phyloP scores from a whole-genome alignment of 1,284 basidiomycete species.

The Ganoderma multipileum region DNA sequence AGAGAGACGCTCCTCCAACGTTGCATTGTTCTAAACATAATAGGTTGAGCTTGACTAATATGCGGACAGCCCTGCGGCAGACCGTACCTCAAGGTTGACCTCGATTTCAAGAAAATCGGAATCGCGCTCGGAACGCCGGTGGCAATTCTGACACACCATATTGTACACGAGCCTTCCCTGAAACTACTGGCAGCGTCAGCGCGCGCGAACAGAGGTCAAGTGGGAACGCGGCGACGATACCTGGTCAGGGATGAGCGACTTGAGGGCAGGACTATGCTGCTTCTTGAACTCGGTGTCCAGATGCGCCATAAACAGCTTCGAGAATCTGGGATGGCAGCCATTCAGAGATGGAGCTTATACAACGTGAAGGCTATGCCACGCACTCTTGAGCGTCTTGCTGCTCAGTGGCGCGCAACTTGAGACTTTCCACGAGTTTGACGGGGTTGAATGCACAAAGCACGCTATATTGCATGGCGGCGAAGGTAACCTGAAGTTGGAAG shows the following conservation, averaged over 20 bases:
- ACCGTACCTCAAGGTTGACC: constrained; percentile 74
- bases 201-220: neutral
- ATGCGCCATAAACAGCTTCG: constrained; percentile 91
- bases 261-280: constrained; percentile 65
- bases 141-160: constrained; percentile 78
- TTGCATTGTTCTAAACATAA: constrained; percentile 63
- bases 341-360: constrained; percentile 11
- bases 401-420: constrained; percentile 79
- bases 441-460: constrained; percentile 81
- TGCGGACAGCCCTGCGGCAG: constrained; percentile 3
- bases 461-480: constrained; percentile 83
- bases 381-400: constrained; percentile 97
- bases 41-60: neutral
- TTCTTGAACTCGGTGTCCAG: constrained; percentile 86
- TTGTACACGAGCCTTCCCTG: constrained; percentile 84
- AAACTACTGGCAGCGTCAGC: constrained; percentile 61
- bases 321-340: constrained; percentile 65
- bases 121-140: constrained; percentile 67
- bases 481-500: constrained; percentile 77
- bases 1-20: constrained; percentile 74
- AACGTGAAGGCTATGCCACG: constrained; percentile 34
- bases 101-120: constrained; percentile 87
- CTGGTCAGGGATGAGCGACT: constrained; percentile 74
- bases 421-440: constrained; percentile 79
- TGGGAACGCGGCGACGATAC: constrained; percentile 44